A percentile compares a stretch with the other conserved stretches of the same genome.
These are phyloP conservation scores for Pyricularia sp. DNA, from an alignment of 2,329 filamentous ascomycete genomes.

Conservation along the genomic window DNA sequence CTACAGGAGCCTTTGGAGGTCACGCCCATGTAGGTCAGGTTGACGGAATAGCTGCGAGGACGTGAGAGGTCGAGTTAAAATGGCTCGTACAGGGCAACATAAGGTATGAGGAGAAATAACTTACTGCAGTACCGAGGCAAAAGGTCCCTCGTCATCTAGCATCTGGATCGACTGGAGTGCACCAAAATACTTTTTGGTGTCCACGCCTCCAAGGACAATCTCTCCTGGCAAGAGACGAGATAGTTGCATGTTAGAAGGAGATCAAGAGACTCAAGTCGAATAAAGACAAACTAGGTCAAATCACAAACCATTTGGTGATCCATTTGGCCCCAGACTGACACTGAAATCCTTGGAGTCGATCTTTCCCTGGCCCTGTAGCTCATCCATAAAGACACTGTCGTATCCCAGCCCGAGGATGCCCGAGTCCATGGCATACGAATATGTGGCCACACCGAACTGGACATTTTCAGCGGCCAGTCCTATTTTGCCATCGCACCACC, in stretches of 20 bases:
- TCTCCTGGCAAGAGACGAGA: background rate
- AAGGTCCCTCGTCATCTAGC: background rate
- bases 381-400: conserved; percentile 4
- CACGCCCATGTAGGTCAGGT: conserved; percentile 5
- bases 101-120: background rate
- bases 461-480: background rate
- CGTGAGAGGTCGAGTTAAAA: too few relatives aligned
- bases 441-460: conserved; percentile 4
- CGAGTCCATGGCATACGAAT: background rate
- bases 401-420: conserved; percentile 3
- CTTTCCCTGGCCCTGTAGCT: conserved; percentile 3
- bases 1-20: conserved; percentile 1
- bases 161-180: conserved; percentile 1
- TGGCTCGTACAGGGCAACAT: background rate
- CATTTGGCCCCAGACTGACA: background rate
- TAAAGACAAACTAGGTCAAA: background rate
- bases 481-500: background rate
- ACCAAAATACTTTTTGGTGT: conserved; percentile 4
- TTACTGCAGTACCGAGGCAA: background rate
- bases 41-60: conserved; percentile 3
- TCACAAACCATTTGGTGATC: background rate
- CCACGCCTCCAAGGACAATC: conserved; percentile 5
- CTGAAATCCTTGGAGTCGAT: conserved; percentile 4
- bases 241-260: too few relatives aligned
- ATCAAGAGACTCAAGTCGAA: background rate